Conservation (phyloP, 176 grass and related monocot genomes). For the Cocos nucifera region DNA sequence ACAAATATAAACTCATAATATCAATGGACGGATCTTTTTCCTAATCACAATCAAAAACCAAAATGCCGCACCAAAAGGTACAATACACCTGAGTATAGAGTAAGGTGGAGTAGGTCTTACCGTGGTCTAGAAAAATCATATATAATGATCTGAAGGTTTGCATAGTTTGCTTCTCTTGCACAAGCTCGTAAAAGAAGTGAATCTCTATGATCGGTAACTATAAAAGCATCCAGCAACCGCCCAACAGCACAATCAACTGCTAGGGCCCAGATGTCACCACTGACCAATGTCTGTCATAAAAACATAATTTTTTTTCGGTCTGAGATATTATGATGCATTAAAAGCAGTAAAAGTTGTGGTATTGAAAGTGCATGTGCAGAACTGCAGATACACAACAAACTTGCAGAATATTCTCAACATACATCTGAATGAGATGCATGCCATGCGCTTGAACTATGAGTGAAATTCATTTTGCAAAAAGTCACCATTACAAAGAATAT, state of each 20-base stretch:
- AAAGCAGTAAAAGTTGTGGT: conserved; percentile 1
- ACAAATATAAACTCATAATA: conserved; percentile 6
- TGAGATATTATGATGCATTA: neutral
- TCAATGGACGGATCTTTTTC: too few relatives aligned
- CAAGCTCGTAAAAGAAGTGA: conserved; percentile 60
- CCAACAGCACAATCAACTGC: conserved; percentile 68
- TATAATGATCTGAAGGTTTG: conserved; percentile 63
- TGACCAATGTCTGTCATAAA: conserved; percentile 41
- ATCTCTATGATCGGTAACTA: conserved; percentile 71
- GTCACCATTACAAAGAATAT: too few relatives aligned
- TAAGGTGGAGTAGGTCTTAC: conserved; percentile 27
- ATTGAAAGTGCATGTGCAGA: too few relatives aligned
- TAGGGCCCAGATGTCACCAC: conserved; percentile 61
- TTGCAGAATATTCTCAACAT: too few relatives aligned
- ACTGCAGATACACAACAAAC: too few relatives aligned
- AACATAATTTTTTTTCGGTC: neutral
- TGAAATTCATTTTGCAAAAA: too few relatives aligned
- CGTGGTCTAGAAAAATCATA: conserved; percentile 62
- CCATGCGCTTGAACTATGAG: too few relatives aligned
- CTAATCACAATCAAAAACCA: too few relatives aligned
- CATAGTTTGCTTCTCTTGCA: conserved; percentile 53
- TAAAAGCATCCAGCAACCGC: conserved; percentile 69
- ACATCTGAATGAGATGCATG: too few relatives aligned
- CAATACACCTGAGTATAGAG: too few relatives aligned
- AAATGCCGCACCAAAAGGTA: too few relatives aligned